Evolutionary conservation across 164 flowering plant species (phyloP), one percentile per base, ranked within the genome.

Genomic region (Piper betle): DNA sequence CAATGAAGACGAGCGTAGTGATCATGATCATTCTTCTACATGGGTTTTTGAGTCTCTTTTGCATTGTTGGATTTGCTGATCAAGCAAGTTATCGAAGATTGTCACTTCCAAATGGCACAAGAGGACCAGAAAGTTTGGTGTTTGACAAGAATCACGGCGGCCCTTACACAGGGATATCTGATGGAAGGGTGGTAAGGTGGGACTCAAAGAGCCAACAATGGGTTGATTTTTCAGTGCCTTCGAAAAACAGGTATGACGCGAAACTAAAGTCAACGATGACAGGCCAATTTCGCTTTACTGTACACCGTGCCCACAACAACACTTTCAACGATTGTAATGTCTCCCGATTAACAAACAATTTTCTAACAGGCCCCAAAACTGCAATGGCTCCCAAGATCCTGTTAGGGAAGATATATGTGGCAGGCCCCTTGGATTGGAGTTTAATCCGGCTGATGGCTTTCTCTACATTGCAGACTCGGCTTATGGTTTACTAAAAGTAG

Each of bases 81-180:
- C 33, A 25, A 25, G 33, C 11, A 46, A 46, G 15, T 12, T 46
- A 46, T 15, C 12, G 11, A 46, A 46, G 50, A 46, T 10, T 46
- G 10, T 12, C 10, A 8, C 50, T 46, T 46, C 50, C 50, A 10
- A 15, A 9, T 2, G 83, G 83, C 46, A 67, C 84, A 6, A 87
- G 81, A 43, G 97, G 97, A 1, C 97, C 97, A 0, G 97, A 91
- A 68, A 91, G 96, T 74, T 40, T 88, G 1, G 94, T 82, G 0
- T 93, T 90, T 60, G 98, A 93, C 52, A 75, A 85, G 9, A 71
- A 46, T 3, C 96, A 96, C 9, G 81, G 87, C 7, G 98, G 98
- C 0, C 98, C 97, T 25, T 90, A 93, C 69, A 86, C 97, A 2
- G 97, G 98, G 13, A 79, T 93, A 9, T 91, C 98, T 33, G 96